A percentile compares a stretch with the other conserved stretches of the same genome.
Conservation (phyloP, 768 basidiomycete genomes). For the Crucibulum laeve region DNA sequence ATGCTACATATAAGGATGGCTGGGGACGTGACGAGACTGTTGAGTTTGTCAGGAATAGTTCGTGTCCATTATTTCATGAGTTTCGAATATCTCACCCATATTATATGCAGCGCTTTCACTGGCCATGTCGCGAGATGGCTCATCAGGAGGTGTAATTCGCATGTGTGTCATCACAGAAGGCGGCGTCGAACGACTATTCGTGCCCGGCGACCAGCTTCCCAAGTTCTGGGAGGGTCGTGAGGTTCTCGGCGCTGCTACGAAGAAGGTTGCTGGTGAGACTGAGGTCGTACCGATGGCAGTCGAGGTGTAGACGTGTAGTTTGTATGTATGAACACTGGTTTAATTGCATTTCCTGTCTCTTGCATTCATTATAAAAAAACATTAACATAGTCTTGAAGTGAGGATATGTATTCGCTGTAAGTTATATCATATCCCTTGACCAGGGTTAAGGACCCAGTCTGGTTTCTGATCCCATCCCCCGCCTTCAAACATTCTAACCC, state of each 20-base stretch:
- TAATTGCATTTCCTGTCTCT: no score
- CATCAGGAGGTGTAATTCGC: slow-evolving; percentile 94
- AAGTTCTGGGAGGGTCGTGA: slow-evolving; percentile 87
- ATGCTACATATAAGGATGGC: slow-evolving; percentile 93
- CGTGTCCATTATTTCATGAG: slow-evolving; percentile 23
- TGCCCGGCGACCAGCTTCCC: slow-evolving; percentile 87
- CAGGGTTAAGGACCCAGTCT: no score
- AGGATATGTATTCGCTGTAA: no score
- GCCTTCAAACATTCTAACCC: slow-evolving; percentile 74
- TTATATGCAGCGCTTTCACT: slow-evolving; percentile 70
- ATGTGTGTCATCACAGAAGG: slow-evolving; percentile 97
- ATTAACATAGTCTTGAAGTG: no score
- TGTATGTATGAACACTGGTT: slow-evolving; percentile 8
- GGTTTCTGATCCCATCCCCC: slow-evolving; percentile 40
- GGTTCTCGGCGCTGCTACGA: slow-evolving; percentile 42
- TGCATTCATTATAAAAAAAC: no score
- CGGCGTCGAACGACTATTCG: slow-evolving; percentile 86
- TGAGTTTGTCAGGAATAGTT: slow-evolving; percentile 94
- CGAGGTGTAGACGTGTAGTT: slow-evolving; percentile 26
- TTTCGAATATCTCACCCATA: slow-evolving; percentile 3
- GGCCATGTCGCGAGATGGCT: slow-evolving; percentile 97
- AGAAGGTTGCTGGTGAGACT: slow-evolving; percentile 26
- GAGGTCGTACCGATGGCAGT: slow-evolving; percentile 44
- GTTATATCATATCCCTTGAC: no score
- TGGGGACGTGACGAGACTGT: slow-evolving; percentile 90